Base-by-base conservation (phyloP, 1,284 basidiomycete genomes). In the Ganoderma multipileum region DNA sequence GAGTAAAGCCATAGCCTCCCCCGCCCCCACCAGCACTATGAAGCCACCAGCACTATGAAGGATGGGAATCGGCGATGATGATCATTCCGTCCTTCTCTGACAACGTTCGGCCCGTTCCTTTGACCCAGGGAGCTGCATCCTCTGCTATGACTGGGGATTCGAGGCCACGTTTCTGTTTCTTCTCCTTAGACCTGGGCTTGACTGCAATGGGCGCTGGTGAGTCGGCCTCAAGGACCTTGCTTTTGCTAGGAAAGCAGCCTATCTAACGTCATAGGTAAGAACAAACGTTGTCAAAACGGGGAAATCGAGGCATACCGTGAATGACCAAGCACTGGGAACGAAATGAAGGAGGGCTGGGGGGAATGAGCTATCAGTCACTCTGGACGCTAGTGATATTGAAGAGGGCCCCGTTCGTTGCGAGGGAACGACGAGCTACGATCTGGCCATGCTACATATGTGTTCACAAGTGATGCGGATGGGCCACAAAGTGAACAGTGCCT, bases 201-300 rank as follows among this genome's bases (percentile, higher is more conserved):
- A 63, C 63, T 61, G 63, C 65, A 41, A 64, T 41, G 8, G 62
- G 67, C 30, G 68, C 59, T 36, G 71, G 67, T 39, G 64, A 65
- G 52, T 75, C 73, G 58, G 68, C 71, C 23, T 76, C 73, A 11
- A 78, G 69, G 41, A 73, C 71, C 12, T 72, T 71, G 61, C 80
- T 78, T 74, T 84, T 85, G 77, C 84, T 85, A 33, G 83, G 81
- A 67, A 83, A 81, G 73, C 83, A 85, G 61, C 83, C 84, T 83
- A 85, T 76, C 69, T 70, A 33, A 16, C 23, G 23, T 9, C n/a
- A 41, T 26, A 28, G n/a, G 30, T 16, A 39, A 26, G 9, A 28
- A 1, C 41, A 11, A 12, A 52, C 9, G 5, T 26, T 38, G 16
- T n/a, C n/a, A 18, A 12, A 28, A 55, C 18, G 52, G 33, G 52